Evolutionary conservation across 306 rosid species (phyloP).

Genomic region (Malus fusca): DNA sequence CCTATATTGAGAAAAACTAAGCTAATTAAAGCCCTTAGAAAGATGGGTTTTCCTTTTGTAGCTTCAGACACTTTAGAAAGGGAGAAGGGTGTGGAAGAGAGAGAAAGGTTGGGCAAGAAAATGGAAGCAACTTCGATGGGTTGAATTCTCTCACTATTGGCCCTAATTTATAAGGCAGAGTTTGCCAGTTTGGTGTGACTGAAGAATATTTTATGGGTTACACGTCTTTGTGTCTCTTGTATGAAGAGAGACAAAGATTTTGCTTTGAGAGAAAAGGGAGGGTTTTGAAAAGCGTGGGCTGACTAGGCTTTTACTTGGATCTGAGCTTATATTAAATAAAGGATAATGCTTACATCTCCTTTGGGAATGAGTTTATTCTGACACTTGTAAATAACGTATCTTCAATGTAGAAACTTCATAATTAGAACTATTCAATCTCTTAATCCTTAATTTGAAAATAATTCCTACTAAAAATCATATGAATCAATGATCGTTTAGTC

Average conservation of each 20-base stretch:
- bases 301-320: slow-evolving; percentile 28
- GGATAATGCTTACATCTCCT: too few relatives aligned
- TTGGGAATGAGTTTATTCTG: too few relatives aligned
- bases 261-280: slow-evolving; percentile 10
- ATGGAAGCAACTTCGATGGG: slow-evolving; percentile 13
- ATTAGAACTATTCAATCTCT: too few relatives aligned
- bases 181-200: neutral
- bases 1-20: neutral
- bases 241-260: slow-evolving; percentile 20
- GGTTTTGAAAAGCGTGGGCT: slow-evolving; percentile 17
- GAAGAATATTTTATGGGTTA: slow-evolving; percentile 18
- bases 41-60: slow-evolving; percentile 4
- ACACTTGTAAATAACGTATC: too few relatives aligned
- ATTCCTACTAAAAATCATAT: too few relatives aligned
- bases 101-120: slow-evolving; percentile 21
- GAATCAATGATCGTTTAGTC: too few relatives aligned
- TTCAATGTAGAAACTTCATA: too few relatives aligned
- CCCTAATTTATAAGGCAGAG: slow-evolving; percentile 34
- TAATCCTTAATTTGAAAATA: too few relatives aligned
- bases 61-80: neutral
- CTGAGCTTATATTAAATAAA: slow-evolving; percentile 9
- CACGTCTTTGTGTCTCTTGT: slow-evolving; percentile 41
- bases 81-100: slow-evolving; percentile 1
- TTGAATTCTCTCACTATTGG: neutral
- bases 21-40: neutral